phyloP scores from a whole-genome alignment of 2,329 filamentous ascomycete species.

The Calonectria ilicicola region DNA sequence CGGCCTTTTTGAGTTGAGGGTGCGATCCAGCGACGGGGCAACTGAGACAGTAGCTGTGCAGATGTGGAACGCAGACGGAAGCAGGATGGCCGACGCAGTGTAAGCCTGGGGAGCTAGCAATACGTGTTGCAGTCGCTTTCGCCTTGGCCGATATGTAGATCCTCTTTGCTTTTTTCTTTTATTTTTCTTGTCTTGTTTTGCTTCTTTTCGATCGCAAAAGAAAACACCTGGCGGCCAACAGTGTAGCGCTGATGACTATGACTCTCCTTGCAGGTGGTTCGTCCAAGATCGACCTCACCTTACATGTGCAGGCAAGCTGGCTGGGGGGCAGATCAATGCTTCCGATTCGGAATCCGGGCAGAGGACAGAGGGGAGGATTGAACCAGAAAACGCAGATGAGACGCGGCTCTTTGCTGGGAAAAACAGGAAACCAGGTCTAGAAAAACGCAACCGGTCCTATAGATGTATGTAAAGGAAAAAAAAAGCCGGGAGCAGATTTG shows the following conservation, averaged over 20 bases:
- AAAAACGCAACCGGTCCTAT: background rate
- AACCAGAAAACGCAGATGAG: background rate
- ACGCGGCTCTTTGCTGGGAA: background rate
- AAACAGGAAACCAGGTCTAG: background rate
- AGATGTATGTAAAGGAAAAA: background rate
- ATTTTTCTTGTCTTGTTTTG: background rate
- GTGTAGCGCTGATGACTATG: conserved; percentile 10
- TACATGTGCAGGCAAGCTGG: conserved; percentile 16
- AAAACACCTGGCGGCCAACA: background rate
- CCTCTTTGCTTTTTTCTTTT: background rate
- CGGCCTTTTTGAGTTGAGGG: background rate
- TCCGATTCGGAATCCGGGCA: conserved; percentile 22
- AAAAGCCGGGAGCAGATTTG: conserved; percentile 1
- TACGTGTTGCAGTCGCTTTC: background rate
- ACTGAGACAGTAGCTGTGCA: conserved; percentile 1
- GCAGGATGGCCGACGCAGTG: background rate
- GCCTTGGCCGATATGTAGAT: background rate
- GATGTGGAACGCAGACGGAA: conserved; percentile 1
- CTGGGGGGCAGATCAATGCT: conserved; percentile 5
- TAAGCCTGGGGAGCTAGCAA: background rate
- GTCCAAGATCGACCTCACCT: background rate
- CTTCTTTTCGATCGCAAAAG: conserved; percentile 8
- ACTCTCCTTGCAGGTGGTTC: conserved; percentile 20
- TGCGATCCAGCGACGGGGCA: conserved; percentile 10
- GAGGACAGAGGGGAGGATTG: background rate